These are phyloP conservation scores for Nadsonia starkeyi-henricii DNA, from an alignment of 1,139 yeast genomes.

Conservation along the genomic window DNA sequence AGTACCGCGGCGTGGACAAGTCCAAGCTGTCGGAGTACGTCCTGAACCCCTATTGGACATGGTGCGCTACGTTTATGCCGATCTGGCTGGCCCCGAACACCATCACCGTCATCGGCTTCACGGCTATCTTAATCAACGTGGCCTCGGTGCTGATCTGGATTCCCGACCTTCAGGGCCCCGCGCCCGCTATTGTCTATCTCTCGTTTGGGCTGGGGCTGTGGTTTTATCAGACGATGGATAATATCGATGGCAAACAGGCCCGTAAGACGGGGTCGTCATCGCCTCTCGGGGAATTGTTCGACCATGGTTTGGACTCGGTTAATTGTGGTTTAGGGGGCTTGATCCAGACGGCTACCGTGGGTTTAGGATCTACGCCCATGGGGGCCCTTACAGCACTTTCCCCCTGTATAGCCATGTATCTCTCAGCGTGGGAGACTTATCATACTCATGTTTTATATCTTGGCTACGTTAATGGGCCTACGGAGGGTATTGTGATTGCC, in stretches of 20 bases:
- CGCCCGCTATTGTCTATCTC: conserved; percentile 57
- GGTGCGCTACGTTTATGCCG: conserved; percentile 55
- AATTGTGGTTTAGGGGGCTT: conserved; percentile 37
- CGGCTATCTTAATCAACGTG: conserved; percentile 43
- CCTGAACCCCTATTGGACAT: conserved; percentile 60
- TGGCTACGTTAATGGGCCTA: conserved; percentile 64
- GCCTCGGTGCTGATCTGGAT: conserved; percentile 42
- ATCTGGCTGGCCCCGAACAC: conserved; percentile 65
- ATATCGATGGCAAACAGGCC: conserved; percentile 76
- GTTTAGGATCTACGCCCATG: conserved; percentile 26
- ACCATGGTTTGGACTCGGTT: conserved; percentile 69
- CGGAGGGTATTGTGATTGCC: conserved; percentile 61
- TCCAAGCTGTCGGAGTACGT: conserved; percentile 50
- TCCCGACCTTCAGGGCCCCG: conserved; percentile 38
- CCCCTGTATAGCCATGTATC: conserved; percentile 54
- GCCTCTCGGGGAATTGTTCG: conserved; percentile 69
- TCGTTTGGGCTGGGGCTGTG: conserved; percentile 57
- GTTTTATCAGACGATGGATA: conserved; percentile 74
- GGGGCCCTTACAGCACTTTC: conserved; percentile 43
- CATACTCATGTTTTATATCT: conserved; percentile 59
- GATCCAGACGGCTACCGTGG: conserved; percentile 27
- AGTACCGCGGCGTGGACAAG: conserved; percentile 43
- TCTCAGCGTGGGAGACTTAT: conserved; percentile 72
- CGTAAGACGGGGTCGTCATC: conserved; percentile 64
- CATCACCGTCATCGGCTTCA: conserved; percentile 53